Evolutionary conservation across 2,329 filamentous ascomycete genomes (phyloP).

Genomic region (Cytospora leucostoma): DNA sequence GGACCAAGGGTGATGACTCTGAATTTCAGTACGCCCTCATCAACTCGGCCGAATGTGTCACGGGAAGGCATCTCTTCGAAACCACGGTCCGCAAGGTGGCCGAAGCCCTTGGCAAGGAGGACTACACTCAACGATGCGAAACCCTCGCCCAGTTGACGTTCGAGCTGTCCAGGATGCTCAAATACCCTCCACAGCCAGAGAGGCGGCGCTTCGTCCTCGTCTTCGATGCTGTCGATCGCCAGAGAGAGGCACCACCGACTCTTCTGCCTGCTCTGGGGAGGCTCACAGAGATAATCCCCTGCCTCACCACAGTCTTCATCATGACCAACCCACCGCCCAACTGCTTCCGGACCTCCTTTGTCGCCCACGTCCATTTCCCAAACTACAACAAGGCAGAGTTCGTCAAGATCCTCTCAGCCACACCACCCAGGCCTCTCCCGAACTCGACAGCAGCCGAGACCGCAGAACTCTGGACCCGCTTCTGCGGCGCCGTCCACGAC

Average conservation of each 20-base stretch:
- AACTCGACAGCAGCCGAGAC: conserved; percentile 59
- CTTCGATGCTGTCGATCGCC: conserved; percentile 82
- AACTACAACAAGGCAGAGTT: conserved; percentile 82
- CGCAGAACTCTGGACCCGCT: conserved; percentile 74
- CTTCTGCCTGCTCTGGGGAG: conserved; percentile 79
- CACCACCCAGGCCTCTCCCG: conserved; percentile 45
- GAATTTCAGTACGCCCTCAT: conserved; percentile 62
- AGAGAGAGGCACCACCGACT: conserved; percentile 77
- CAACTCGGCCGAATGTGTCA: conserved; percentile 75
- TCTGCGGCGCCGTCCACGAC: conserved; percentile 84
- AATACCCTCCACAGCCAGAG: conserved; percentile 41
- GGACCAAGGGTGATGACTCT: conserved; percentile 56
- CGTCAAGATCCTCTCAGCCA: conserved; percentile 70
- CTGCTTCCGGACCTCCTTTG: conserved; percentile 68
- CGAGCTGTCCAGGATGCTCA: conserved; percentile 67
- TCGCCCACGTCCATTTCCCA: conserved; percentile 79
- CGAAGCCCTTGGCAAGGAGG: conserved; percentile 47
- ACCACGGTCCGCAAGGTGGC: conserved; percentile 63
- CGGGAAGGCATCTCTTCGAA: conserved; percentile 75
- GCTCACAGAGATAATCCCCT: conserved; percentile 78
- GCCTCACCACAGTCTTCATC: conserved; percentile 75
- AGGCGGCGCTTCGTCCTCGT: conserved; percentile 73
- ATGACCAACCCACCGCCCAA: conserved; percentile 70
- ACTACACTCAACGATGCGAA: conserved; percentile 61
- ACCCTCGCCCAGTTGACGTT: conserved; percentile 75